Evolutionary conservation across 2,329 filamentous ascomycete genomes (phyloP), one percentile per base, ranked within the genome.

Genomic region (Fusarium domesticum): DNA sequence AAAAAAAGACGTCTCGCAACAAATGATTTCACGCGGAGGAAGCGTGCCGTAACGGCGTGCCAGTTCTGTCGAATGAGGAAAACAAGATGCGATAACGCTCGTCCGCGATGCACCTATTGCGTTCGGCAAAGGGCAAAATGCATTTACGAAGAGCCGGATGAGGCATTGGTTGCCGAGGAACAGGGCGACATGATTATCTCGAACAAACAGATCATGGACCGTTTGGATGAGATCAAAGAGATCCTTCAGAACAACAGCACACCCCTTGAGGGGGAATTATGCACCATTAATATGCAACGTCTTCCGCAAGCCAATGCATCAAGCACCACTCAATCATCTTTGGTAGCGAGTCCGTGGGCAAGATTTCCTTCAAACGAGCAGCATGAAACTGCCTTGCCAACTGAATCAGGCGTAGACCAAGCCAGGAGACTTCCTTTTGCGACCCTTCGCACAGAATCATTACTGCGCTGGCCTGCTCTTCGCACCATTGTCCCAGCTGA

Each of bases 1-100:
- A 46, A 49, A 34, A 46, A 46, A 17, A 35, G 49, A 15, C 41
- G 37, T 11, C 40, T 47, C 1, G 34, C 43, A 4, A 50, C 47
- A 16, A 31, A 30, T 16, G 43, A 47, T 18, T 52, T 50, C n/a
- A 50, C 49, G 3, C 38, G 47, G 11, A 39, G 49, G 28, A 52
- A 52, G 35, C 42, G 49, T 5, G 47, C 43, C 7, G 43, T 39
- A 1, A 47, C 41, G 5, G 49, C 49, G 14, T 52, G 49, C 32
- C 43, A 52, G 17, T 52, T 52, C 18, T 52, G 49, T 25, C 47
- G 49, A 2, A 30, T 50, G 11, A 37, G 49, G 6, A 52, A 52
- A 32, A 50, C 49, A 10, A 50, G 47, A 28, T 52, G 49, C 6
- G 49, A 52, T 12, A 52, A 52, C 18, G 33, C 42, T 19, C 49